Conservation (phyloP, 768 basidiomycete genomes). For the Collybia mongolica region DNA sequence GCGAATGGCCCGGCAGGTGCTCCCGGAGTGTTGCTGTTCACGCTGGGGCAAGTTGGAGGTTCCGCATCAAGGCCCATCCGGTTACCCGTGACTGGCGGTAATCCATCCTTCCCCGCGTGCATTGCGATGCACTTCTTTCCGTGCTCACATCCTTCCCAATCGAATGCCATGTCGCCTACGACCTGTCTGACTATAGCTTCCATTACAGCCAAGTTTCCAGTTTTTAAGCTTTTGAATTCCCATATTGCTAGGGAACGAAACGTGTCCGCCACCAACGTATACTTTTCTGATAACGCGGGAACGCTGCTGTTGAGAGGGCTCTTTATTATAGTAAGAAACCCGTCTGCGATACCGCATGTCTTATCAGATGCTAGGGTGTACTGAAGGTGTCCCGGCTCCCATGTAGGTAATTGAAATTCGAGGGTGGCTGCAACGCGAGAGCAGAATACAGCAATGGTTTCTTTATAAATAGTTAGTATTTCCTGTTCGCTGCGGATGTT, state of each 20-base stretch:
- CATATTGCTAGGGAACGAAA: constrained; percentile 10
- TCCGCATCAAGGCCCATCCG: constrained; percentile 9
- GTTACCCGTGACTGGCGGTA: background rate
- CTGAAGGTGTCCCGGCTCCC: background rate
- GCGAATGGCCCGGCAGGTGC: background rate
- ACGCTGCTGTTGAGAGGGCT: background rate
- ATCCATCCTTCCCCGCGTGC: background rate
- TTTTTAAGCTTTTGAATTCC: constrained; percentile 17
- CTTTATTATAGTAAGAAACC: constrained; percentile 5
- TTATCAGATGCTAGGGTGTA: background rate
- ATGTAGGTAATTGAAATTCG: background rate
- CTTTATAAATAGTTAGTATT: background rate
- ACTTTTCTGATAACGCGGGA: background rate
- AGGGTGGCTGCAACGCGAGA: constrained; percentile 8
- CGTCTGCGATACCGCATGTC: constrained; percentile 8
- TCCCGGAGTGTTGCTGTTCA: background rate
- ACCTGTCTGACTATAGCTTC: background rate
- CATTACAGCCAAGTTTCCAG: background rate
- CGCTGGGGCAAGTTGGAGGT: background rate
- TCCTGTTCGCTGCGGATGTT: background rate
- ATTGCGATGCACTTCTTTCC: background rate
- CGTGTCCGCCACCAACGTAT: background rate
- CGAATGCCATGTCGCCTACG: background rate
- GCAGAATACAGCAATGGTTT: background rate
- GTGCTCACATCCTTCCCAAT: constrained; percentile 8